Conservation (phyloP, 2,329 filamentous ascomycete species). For the Cryphonectria radicalis region DNA sequence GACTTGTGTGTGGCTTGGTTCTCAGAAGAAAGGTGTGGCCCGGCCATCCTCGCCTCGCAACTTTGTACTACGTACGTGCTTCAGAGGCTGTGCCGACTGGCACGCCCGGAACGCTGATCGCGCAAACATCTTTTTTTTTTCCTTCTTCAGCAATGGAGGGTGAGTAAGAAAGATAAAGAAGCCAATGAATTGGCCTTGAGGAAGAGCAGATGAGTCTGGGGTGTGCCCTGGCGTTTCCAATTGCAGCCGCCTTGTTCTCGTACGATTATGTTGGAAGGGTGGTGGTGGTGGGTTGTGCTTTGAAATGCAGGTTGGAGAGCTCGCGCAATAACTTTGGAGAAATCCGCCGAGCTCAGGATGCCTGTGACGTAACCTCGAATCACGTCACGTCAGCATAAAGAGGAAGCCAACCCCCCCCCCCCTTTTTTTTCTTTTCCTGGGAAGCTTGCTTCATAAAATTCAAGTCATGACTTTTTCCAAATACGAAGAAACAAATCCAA, state of each 20-base stretch:
- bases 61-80: conserved; percentile 59
- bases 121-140: conserved; percentile 65
- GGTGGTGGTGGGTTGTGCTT: background rate
- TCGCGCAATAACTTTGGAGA: background rate
- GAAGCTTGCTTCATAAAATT: too few relatives aligned
- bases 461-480: background rate
- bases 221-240: background rate
- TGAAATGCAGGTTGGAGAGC: conserved; percentile 2
- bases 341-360: background rate
- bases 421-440: too few relatives aligned
- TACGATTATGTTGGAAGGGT: background rate
- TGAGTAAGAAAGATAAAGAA: conserved; percentile 4
- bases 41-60: background rate
- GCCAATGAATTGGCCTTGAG: background rate
- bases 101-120: conserved; percentile 66
- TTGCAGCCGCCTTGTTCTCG: background rate
- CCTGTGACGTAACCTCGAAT: conserved; percentile 8
- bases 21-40: background rate
- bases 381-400: conserved; percentile 4
- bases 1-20: background rate
- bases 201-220: background rate
- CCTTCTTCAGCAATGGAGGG: background rate
- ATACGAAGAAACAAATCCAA: background rate
- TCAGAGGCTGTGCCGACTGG: conserved; percentile 68
- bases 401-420: background rate